Base-by-base conservation (phyloP, 768 basidiomycete species). In the Pleurotus cornucopiae region DNA sequence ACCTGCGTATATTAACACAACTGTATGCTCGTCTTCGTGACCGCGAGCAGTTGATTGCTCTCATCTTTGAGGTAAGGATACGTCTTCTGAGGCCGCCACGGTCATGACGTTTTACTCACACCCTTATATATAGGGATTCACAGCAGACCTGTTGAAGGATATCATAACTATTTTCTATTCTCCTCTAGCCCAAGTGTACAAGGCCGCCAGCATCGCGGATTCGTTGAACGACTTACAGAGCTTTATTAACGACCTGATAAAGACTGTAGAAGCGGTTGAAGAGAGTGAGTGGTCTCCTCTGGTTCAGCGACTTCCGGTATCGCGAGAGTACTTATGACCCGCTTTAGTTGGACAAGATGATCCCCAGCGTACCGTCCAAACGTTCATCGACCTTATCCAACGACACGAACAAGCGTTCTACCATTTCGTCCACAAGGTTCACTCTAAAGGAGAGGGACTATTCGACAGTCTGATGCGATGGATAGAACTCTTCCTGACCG, bases 151-250 rank as follows among this genome's bases (percentile, higher is more conserved):
- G 21, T 75, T 99, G 64, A 98, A 95, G 70, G 97, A 99, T 68
- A 98, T 99, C 58, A 93, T 99, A 63, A 98, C 97, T 16, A 98
- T 99, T 57, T 99, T 99, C 71, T 99, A 99, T 69, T 74, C 94
- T 0, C 97, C 97, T 2, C 75, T 99, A 21, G 97, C 97, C 2
- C 92, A 96, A 66, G 97, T 98, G 1, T 99, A 98, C 73, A 86
- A 91, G 63, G 97, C 97, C 7, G 97, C 97, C 4, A 97, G 90
- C 67, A 98, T 99, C 54, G 89, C 91, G 9, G 96, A 98, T 67
- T 98, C 95, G 1, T 67, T 99, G 0, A 77, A 84, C 26, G 97
- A 98, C 67, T 64, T 98, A 48, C 97, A 98, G 71, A 91, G 79
- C 62, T 99, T 99, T 65, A 80, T 98, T 63, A 95, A 89, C 60